These are phyloP conservation scores for Phaffia australis DNA, from an alignment of 768 basidiomycete species.

Conservation along the genomic window DNA sequence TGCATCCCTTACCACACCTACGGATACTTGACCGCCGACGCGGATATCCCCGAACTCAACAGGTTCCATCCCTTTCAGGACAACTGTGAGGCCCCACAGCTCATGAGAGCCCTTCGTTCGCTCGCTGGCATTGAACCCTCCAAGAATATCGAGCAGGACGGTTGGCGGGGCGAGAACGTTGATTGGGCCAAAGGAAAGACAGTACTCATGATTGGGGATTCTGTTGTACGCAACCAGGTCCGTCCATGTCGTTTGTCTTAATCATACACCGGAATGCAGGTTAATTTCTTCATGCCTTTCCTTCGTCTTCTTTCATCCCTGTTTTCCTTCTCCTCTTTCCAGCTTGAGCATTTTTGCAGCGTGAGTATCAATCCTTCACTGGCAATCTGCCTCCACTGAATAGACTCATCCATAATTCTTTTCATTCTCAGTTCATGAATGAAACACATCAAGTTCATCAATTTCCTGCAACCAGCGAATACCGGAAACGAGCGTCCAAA, in stretches of 20 bases:
- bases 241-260: background rate
- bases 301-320: background rate
- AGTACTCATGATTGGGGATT: slow-evolving; percentile 31
- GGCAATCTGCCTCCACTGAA: no score
- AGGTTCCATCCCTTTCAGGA: slow-evolving; percentile 27
- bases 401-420: background rate
- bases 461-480: background rate
- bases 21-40: slow-evolving; percentile 26
- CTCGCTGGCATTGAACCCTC: slow-evolving; percentile 16
- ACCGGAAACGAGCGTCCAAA: slow-evolving; percentile 9
- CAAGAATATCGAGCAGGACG: background rate
- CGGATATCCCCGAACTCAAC: slow-evolving; percentile 25
- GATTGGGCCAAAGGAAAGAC: slow-evolving; percentile 28
- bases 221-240: slow-evolving; percentile 27
- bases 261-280: no score
- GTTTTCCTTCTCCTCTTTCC: background rate
- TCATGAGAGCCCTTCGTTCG: slow-evolving; percentile 21
- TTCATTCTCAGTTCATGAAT: slow-evolving; percentile 9
- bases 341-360: background rate
- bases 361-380: background rate
- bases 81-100: slow-evolving; percentile 24
- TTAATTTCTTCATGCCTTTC: slow-evolving; percentile 26
- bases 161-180: slow-evolving; percentile 27
- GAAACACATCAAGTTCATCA: slow-evolving; percentile 4
- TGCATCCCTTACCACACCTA: slow-evolving; percentile 28